Conservation (phyloP, 441 rosid genomes). For the Gossypium gossypioides region DNA sequence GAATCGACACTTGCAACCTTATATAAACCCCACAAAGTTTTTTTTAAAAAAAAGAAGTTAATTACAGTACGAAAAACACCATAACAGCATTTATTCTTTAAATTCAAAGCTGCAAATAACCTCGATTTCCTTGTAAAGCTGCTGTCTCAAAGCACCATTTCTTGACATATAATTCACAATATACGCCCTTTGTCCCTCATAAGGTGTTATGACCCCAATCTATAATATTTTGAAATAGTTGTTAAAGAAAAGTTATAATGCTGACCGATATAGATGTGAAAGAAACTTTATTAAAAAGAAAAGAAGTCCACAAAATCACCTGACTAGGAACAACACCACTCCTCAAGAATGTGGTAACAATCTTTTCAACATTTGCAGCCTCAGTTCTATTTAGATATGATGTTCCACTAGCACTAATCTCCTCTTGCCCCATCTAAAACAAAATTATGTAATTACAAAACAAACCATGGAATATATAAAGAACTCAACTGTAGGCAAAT, state of each 20-base stretch:
- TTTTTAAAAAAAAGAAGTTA: conserved; percentile 8
- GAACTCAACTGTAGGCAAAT: neutral
- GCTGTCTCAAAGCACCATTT: conserved; percentile 94
- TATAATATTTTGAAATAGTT: conserved; percentile 20
- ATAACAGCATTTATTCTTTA: neutral
- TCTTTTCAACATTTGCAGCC: conserved; percentile 99
- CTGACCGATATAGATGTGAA: conserved; percentile 4
- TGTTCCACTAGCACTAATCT: conserved; percentile 98
- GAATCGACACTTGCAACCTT: conserved; percentile 99
- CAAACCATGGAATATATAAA: conserved; percentile 5
- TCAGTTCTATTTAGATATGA: conserved; percentile 96
- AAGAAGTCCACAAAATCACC: conserved; percentile 27
- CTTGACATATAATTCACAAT: conserved; percentile 97
- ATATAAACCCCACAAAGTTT: conserved; percentile 20
- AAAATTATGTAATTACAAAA: conserved; percentile 20
- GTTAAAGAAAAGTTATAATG: neutral
- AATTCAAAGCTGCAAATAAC: conserved; percentile 25
- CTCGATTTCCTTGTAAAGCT: conserved; percentile 98
- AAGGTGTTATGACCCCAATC: conserved; percentile 99
- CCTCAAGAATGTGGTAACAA: conserved; percentile 90
- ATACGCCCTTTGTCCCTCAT: conserved; percentile 97
- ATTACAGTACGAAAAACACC: conserved; percentile 7
- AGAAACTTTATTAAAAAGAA: neutral
- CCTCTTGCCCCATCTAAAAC: conserved; percentile 97
- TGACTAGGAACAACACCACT: conserved; percentile 97